These are phyloP conservation scores for Fusarium guadeloupense DNA, from an alignment of 2,329 filamentous ascomycete species.

Conservation along the genomic window DNA sequence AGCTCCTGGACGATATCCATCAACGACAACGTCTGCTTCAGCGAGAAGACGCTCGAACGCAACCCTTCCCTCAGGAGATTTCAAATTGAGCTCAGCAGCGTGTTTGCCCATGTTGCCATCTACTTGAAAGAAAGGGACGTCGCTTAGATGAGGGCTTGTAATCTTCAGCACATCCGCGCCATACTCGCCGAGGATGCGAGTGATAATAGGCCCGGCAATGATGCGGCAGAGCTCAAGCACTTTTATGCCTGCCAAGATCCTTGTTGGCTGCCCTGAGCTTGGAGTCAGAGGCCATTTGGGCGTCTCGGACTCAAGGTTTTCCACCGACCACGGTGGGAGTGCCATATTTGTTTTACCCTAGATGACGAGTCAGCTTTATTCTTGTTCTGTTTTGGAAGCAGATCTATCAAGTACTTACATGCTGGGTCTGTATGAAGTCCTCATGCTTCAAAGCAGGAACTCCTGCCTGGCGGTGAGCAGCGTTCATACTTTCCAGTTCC, in stretches of 20 bases:
- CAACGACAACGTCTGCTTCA: slow-evolving; percentile 71
- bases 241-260: slow-evolving; percentile 68
- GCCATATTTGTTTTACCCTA: slow-evolving; percentile 57
- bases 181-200: slow-evolving; percentile 76
- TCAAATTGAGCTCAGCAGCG: slow-evolving; percentile 70
- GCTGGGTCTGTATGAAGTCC: slow-evolving; percentile 64
- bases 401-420: slow-evolving; percentile 40
- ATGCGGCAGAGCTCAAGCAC: slow-evolving; percentile 80
- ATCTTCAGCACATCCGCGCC: slow-evolving; percentile 79
- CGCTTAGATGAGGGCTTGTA: slow-evolving; percentile 72
- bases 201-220: slow-evolving; percentile 79
- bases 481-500: slow-evolving; percentile 68
- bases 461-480: slow-evolving; percentile 65
- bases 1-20: slow-evolving; percentile 75
- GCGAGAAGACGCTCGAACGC: slow-evolving; percentile 67
- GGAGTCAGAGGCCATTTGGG: slow-evolving; percentile 54
- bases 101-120: slow-evolving; percentile 79
- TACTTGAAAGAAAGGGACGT: slow-evolving; percentile 77
- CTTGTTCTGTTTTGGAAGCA: accelerated
- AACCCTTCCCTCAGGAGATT: slow-evolving; percentile 60
- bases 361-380: neutral
- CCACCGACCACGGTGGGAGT: slow-evolving; percentile 60
- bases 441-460: slow-evolving; percentile 67
- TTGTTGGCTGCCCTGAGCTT: slow-evolving; percentile 27
- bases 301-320: slow-evolving; percentile 59